phyloP scores from a whole-genome alignment of 768 basidiomycete species.

The Xanthoconium purpureum region DNA sequence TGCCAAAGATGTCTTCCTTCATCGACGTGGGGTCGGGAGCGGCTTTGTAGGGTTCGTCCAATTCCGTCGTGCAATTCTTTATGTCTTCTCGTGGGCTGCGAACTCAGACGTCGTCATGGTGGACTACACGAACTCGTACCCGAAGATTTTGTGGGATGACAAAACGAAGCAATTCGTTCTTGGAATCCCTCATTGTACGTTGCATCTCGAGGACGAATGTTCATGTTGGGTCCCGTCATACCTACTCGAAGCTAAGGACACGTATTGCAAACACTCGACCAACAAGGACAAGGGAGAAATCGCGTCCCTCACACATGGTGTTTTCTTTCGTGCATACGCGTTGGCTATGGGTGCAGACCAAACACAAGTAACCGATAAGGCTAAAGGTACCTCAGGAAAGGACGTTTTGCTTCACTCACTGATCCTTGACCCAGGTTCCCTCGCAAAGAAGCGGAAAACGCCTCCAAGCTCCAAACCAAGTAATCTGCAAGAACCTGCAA shows the following conservation, averaged over 20 bases:
- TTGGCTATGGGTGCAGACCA: conserved; percentile 9
- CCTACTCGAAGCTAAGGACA: conserved; percentile 7
- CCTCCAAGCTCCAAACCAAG: background rate
- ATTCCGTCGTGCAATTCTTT: conserved; percentile 7
- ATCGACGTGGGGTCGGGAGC: conserved; percentile 9
- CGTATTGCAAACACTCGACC: conserved; percentile 5
- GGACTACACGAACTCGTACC: conserved; percentile 14
- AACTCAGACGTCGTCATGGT: conserved; percentile 17
- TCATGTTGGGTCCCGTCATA: conserved; percentile 11
- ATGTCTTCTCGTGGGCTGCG: conserved; percentile 10
- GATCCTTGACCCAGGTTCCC: background rate
- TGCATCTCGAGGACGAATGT: conserved; percentile 10
- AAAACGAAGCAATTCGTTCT: conserved; percentile 13
- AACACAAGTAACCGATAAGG: background rate
- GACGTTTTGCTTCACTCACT: background rate
- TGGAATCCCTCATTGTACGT: conserved; percentile 3
- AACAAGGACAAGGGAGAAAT: conserved; percentile 4
- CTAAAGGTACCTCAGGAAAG: conserved; percentile 1
- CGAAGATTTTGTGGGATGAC: conserved; percentile 10
- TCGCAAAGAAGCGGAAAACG: conserved; percentile 5
- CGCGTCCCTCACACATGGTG: background rate
- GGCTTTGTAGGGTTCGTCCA: conserved; percentile 7
- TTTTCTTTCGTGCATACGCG: conserved; percentile 11
- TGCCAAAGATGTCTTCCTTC: conserved; percentile 10
- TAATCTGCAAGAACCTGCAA: background rate